A percentile compares a stretch with the other conserved stretches of the same genome.
phyloP scores from a whole-genome alignment of 768 basidiomycete species.

The Leccinum pellstonianum region DNA sequence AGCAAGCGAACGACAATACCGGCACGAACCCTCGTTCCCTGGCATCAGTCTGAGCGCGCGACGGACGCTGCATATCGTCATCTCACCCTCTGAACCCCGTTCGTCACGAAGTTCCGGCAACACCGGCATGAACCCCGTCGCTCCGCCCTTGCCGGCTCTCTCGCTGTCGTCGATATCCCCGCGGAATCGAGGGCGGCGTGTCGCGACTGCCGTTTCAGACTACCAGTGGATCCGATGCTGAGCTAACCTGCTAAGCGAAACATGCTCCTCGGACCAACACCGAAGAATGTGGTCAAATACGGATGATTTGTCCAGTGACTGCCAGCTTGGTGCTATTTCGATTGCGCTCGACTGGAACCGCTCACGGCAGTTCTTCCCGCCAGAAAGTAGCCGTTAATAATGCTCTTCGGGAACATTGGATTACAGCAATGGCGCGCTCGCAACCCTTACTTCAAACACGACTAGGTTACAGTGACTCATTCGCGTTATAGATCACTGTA shows the following conservation, averaged over 20 bases:
- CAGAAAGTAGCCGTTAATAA: conserved; percentile 82
- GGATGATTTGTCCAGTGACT: conserved; percentile 76
- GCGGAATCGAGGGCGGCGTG: too few species aligned
- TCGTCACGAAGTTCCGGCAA: too few species aligned
- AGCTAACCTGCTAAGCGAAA: conserved; percentile 62
- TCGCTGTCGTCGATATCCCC: too few species aligned
- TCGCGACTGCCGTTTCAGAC: conserved; percentile 19
- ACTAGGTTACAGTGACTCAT: conserved; percentile 19
- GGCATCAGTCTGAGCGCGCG: too few species aligned
- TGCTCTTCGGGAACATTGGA: conserved; percentile 67
- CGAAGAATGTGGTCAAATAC: conserved; percentile 67
- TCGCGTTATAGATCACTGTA: conserved; percentile 36
- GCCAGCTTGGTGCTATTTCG: conserved; percentile 79
- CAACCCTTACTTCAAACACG: conserved; percentile 48
- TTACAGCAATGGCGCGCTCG: conserved; percentile 60
- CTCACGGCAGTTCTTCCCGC: conserved; percentile 71
- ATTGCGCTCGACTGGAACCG: conserved; percentile 97
- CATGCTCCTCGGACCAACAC: conserved; percentile 6
- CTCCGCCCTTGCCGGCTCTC: too few species aligned
- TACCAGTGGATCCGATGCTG: conserved; percentile 62
- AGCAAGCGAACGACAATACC: too few species aligned
- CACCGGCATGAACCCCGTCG: too few species aligned
- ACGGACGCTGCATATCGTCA: too few species aligned
- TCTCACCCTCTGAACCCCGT: too few species aligned
- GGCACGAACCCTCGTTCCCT: too few species aligned